Conservation (phyloP, 805 yeast species). For the Ogataea pilisensis region DNA sequence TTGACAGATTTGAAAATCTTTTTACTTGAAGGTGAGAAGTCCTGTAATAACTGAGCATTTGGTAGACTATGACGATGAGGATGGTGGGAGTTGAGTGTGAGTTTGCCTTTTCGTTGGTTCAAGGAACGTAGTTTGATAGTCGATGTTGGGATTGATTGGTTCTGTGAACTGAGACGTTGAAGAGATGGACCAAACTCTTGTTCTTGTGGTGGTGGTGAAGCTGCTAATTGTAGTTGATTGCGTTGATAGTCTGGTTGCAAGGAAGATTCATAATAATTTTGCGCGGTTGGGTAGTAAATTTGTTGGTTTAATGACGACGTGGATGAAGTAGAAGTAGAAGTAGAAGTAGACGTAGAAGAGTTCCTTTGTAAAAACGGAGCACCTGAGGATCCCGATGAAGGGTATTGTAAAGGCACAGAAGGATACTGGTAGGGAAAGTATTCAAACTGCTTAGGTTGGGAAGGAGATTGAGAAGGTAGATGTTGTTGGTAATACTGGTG, state of each 20-base stretch:
- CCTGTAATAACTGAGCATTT: neutral
- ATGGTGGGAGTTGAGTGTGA: no score
- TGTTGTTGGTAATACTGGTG: neutral
- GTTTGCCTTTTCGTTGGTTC: no score
- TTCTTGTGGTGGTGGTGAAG: slow-evolving; percentile 1
- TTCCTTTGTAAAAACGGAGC: neutral
- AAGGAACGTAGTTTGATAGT: no score
- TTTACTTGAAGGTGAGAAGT: neutral
- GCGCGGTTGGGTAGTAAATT: neutral
- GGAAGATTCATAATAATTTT: neutral
- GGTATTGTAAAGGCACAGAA: no score
- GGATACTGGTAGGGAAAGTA: neutral
- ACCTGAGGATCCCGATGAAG: neutral
- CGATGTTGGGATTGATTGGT: slow-evolving; percentile 3
- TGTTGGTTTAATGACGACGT: neutral
- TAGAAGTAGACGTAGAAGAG: neutral
- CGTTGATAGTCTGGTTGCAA: no score
- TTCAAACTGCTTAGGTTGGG: neutral
- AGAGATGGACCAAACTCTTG: slow-evolving; percentile 1
- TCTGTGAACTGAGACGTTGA: slow-evolving; percentile 2
- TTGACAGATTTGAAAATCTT: slow-evolving; percentile 11
- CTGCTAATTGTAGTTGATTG: neutral
- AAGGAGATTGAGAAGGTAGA: slow-evolving; percentile 2
- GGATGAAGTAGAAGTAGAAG: neutral
- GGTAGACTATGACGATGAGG: neutral